A percentile compares a stretch with the other conserved stretches of the same genome.
These are phyloP conservation scores for Ophiobolus disseminans DNA, from an alignment of 2,329 filamentous ascomycete genomes.

Conservation along the genomic window DNA sequence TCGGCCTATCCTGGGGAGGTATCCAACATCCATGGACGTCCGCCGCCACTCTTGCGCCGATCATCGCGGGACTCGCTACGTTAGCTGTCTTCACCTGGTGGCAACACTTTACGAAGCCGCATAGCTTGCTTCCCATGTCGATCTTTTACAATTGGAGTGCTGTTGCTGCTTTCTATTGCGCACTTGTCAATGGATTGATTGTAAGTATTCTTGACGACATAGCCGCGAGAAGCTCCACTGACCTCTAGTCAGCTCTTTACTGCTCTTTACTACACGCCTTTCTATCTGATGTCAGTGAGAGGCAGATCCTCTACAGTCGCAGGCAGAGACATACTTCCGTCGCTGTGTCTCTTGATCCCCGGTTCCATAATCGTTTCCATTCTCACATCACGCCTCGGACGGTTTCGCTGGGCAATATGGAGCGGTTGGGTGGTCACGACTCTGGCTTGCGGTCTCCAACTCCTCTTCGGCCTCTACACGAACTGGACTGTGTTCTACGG, in stretches of 20 bases:
- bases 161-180: slow-evolving; percentile 50
- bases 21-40: slow-evolving; percentile 49
- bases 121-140: slow-evolving; percentile 48
- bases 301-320: slow-evolving; percentile 42
- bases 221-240: no score
- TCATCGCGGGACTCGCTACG: slow-evolving; percentile 44
- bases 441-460: slow-evolving; percentile 47
- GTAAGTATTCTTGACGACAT: slow-evolving; percentile 36
- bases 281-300: slow-evolving; percentile 52
- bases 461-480: slow-evolving; percentile 47
- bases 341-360: slow-evolving; percentile 41
- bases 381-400: slow-evolving; percentile 33
- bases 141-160: slow-evolving; percentile 49
- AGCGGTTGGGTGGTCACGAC: slow-evolving; percentile 51
- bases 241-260: slow-evolving; percentile 48
- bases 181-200: slow-evolving; percentile 53
- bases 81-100: slow-evolving; percentile 46
- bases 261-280: slow-evolving; percentile 52
- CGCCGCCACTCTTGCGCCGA: slow-evolving; percentile 50
- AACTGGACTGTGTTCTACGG: slow-evolving; percentile 46
- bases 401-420: slow-evolving; percentile 53
- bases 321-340: slow-evolving; percentile 50
- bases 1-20: slow-evolving; percentile 55
- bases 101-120: slow-evolving; percentile 42
- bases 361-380: slow-evolving; percentile 33